Evolutionary conservation across 345 rosid species (phyloP).

Genomic region (Mercurialis annua): DNA sequence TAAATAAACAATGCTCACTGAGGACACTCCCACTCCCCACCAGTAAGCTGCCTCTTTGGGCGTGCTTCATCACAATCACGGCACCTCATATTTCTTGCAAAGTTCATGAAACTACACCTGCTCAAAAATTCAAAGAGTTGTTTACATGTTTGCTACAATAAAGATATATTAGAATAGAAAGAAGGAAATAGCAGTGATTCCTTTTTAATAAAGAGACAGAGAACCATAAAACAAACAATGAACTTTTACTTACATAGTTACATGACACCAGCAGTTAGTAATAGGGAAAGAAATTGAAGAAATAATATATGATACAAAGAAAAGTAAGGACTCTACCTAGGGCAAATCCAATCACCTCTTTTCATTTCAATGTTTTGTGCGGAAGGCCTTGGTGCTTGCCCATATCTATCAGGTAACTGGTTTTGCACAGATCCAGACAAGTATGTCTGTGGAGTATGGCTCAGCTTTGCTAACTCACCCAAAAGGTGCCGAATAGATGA

Average conservation of each 20-base stretch:
- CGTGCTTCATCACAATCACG: conserved; percentile 83
- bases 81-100: conserved; percentile 82
- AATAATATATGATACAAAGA: neutral
- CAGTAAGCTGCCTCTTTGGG: conserved; percentile 77
- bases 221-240: neutral
- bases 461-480: conserved; percentile 50
- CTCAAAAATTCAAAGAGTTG: conserved; percentile 14
- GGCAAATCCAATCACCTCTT: conserved; percentile 93
- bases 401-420: conserved; percentile 43
- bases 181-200: neutral
- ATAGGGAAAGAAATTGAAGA: neutral
- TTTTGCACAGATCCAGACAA: conserved; percentile 29
- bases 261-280: conserved; percentile 1
- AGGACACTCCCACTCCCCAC: conserved; percentile 98
- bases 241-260: neutral
- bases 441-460: conserved; percentile 30
- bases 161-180: neutral
- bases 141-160: neutral
- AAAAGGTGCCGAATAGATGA: conserved; percentile 60
- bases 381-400: conserved; percentile 36
- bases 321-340: conserved; percentile 45
- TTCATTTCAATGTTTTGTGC: conserved; percentile 65
- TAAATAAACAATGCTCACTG: conserved; percentile 57
- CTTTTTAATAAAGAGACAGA: no score
- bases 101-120: conserved; percentile 95